Evolutionary conservation across 768 basidiomycete genomes (phyloP).

Genomic region (Collybia sp.): DNA sequence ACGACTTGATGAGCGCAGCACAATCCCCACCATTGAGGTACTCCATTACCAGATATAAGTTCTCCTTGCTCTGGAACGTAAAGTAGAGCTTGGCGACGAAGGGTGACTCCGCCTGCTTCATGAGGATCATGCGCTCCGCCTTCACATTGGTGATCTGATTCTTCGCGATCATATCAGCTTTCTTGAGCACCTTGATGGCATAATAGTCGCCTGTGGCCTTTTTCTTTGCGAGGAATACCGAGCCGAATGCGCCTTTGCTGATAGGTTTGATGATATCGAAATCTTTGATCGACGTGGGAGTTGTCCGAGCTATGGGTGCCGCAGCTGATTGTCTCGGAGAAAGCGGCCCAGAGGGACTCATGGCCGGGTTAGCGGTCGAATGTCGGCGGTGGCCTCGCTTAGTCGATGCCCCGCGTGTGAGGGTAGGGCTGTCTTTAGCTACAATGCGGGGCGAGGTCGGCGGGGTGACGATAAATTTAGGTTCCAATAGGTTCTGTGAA

Average conservation of each 20-base stretch:
- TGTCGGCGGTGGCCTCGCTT: slow-evolving; percentile 67
- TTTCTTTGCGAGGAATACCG: slow-evolving; percentile 98
- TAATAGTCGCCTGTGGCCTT: slow-evolving; percentile 97
- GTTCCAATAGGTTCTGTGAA: slow-evolving; percentile 57
- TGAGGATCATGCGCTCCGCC: slow-evolving; percentile 98
- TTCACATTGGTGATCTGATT: slow-evolving; percentile 99
- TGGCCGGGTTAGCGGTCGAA: slow-evolving; percentile 62
- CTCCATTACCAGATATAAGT: slow-evolving; percentile 98
- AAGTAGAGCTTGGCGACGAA: slow-evolving; percentile 98
- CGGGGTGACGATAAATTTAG: slow-evolving; percentile 66
- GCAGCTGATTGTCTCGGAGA: slow-evolving; percentile 85
- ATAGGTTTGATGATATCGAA: slow-evolving; percentile 99
- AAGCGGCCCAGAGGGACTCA: slow-evolving; percentile 62
- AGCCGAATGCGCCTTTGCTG: slow-evolving; percentile 97
- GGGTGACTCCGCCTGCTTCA: slow-evolving; percentile 98
- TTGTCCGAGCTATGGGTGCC: slow-evolving; percentile 72
- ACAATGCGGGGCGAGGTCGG: slow-evolving; percentile 68
- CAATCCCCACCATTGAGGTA: slow-evolving; percentile 99
- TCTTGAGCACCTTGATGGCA: slow-evolving; percentile 99
- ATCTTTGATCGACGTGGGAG: slow-evolving; percentile 93
- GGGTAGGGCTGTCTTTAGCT: slow-evolving; percentile 29
- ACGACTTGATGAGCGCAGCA: slow-evolving; percentile 91
- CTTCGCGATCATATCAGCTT: slow-evolving; percentile 99
- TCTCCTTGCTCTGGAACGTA: slow-evolving; percentile 99
- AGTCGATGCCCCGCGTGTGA: slow-evolving; percentile 40